These are phyloP conservation scores for Apiospora phragmitis DNA, from an alignment of 2,329 filamentous ascomycete species.

Conservation along the genomic window DNA sequence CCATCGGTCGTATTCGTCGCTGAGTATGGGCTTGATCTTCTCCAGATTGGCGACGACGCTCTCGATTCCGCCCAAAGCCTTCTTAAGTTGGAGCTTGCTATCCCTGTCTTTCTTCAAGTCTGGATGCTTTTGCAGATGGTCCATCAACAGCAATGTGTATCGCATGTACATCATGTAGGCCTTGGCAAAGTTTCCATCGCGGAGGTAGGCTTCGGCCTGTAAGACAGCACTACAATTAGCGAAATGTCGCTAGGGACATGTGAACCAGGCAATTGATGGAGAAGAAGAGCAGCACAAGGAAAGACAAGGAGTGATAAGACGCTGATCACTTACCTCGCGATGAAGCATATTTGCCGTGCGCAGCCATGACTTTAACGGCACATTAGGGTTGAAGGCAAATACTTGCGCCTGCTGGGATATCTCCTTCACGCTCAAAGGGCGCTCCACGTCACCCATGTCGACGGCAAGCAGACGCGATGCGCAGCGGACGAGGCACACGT, in stretches of 20 bases:
- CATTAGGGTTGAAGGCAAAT: conserved; percentile 77
- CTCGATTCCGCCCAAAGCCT: conserved; percentile 49
- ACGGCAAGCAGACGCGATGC: neutral
- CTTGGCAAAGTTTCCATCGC: conserved; percentile 82
- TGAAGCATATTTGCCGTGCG: conserved; percentile 77
- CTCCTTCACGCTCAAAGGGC: conserved; percentile 74
- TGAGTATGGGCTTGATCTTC: conserved; percentile 75
- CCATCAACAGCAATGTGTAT: conserved; percentile 80
- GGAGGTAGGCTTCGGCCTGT: conserved; percentile 81
- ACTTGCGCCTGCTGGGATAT: conserved; percentile 74
- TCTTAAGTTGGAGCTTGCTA: conserved; percentile 62
- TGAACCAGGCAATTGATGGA: neutral
- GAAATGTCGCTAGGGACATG: conserved; percentile 14
- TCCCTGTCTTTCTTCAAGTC: conserved; percentile 64
- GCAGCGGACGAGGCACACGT: neutral
- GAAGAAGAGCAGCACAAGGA: neutral
- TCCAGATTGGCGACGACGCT: conserved; percentile 72
- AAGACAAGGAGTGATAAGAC: neutral
- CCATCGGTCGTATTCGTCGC: conserved; percentile 70
- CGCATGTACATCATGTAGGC: conserved; percentile 91
- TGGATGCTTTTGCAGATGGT: conserved; percentile 74
- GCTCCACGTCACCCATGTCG: conserved; percentile 32
- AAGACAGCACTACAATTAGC: conserved; percentile 23
- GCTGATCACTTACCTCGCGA: conserved; percentile 63
- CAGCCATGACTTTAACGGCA: conserved; percentile 79